These are phyloP conservation scores for Chlorociboria aeruginascens DNA, from an alignment of 495 filamentous ascomycete species.

Conservation along the genomic window DNA sequence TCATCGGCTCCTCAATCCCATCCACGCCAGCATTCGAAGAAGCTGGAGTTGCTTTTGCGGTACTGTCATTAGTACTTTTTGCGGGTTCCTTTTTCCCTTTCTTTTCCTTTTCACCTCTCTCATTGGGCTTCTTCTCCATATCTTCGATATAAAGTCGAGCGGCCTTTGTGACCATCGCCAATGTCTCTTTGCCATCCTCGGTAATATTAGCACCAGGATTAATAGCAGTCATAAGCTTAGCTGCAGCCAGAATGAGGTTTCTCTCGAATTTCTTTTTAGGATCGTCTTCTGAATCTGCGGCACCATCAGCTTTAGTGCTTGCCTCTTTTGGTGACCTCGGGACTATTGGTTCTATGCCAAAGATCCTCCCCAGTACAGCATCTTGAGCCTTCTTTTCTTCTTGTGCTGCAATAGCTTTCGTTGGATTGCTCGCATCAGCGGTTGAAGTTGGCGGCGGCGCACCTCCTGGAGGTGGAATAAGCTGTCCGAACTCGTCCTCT, in stretches of 20 bases:
- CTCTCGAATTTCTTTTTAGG: conserved; percentile 28
- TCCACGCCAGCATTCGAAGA: conserved; percentile 2
- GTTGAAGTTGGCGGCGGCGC: not conserved
- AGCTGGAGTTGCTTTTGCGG: conserved; percentile 10
- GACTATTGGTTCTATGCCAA: conserved; percentile 31
- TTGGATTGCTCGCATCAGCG: not conserved
- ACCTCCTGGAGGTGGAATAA: conserved; percentile 6
- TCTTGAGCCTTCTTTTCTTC: conserved; percentile 36
- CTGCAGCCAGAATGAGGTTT: conserved; percentile 26
- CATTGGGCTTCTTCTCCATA: not conserved
- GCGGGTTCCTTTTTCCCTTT: conserved; percentile 7
- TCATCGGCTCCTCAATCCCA: conserved; percentile 9
- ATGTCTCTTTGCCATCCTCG: conserved; percentile 23
- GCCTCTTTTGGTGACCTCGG: conserved; percentile 14
- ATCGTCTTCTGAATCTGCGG: conserved; percentile 14
- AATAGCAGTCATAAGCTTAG: conserved; percentile 23
- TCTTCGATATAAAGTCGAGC: conserved; percentile 31
- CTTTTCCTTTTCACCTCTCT: conserved; percentile 5
- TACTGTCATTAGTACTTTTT: conserved; percentile 3
- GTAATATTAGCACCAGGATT: conserved; percentile 20
- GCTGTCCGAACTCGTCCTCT: conserved; percentile 23
- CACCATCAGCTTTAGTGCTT: conserved; percentile 16
- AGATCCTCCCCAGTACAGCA: conserved; percentile 38
- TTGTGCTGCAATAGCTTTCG: conserved; percentile 2
- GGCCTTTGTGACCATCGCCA: conserved; percentile 32